A percentile compares a stretch with the other conserved stretches of the same genome.
Conservation (phyloP, 805 yeast species). For the Wickerhamiella australiensis region DNA sequence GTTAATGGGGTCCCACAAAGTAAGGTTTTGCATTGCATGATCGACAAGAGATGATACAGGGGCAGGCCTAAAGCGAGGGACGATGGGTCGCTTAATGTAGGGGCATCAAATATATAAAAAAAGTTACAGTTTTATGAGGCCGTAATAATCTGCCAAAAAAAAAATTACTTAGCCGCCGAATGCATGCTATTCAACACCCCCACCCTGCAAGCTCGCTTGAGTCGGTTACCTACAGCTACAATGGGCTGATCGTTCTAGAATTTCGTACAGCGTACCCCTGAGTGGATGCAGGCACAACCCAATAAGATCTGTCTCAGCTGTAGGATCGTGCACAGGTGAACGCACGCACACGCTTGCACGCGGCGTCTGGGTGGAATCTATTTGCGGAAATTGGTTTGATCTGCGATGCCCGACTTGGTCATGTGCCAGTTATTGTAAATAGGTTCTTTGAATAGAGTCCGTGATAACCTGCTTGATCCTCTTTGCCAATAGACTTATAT, state of each 20-base stretch:
- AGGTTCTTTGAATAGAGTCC: neutral
- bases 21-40: neutral
- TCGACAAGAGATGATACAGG: neutral
- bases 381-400: slow-evolving; percentile 2
- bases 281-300: neutral
- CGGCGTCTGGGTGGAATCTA: neutral
- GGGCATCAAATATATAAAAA: too few species aligned
- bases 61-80: too few species aligned
- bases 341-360: neutral
- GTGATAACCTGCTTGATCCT: too few species aligned
- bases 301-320: neutral
- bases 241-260: neutral
- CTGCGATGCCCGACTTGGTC: neutral
- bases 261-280: neutral
- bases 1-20: neutral
- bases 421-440: neutral
- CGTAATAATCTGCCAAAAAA: too few species aligned
- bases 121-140: too few species aligned
- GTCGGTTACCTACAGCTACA: neutral
- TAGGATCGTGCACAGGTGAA: neutral
- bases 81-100: too few species aligned
- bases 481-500: too few species aligned
- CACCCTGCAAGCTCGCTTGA: neutral
- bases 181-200: too few species aligned
- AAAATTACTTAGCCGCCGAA: too few species aligned